These are phyloP conservation scores for Parafenestella ontariensis DNA, from an alignment of 2,329 filamentous ascomycete species.

Conservation along the genomic window DNA sequence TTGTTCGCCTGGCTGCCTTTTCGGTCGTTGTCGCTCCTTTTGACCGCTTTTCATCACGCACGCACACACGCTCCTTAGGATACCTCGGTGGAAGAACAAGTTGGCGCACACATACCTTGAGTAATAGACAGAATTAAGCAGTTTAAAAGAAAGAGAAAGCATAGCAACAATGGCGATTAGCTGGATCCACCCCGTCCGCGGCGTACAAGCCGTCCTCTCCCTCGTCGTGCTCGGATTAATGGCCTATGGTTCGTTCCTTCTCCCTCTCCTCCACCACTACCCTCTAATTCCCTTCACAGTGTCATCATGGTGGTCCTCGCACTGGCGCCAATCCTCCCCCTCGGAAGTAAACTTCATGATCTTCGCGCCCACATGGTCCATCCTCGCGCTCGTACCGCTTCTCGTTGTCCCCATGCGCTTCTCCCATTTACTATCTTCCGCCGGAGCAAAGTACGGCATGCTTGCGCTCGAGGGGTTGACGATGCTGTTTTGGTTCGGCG, in stretches of 20 bases:
- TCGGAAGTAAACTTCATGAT: conserved; percentile 76
- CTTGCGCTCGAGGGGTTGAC: conserved; percentile 74
- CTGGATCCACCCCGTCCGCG: conserved; percentile 69
- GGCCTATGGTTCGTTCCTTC: conserved; percentile 67
- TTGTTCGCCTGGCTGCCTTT: too few species aligned
- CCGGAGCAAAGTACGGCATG: conserved; percentile 66
- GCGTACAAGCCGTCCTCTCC: conserved; percentile 70
- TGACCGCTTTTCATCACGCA: neutral
- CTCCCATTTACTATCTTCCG: conserved; percentile 35
- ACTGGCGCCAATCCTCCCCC: conserved; percentile 62
- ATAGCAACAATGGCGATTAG: conserved; percentile 57
- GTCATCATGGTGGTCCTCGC: conserved; percentile 59
- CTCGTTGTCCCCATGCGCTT: conserved; percentile 70
- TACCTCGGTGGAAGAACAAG: neutral
- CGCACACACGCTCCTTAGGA: neutral
- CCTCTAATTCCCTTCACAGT: conserved; percentile 53
- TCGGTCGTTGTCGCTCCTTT: neutral
- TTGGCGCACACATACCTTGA: neutral
- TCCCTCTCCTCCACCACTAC: neutral
- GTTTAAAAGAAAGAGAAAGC: neutral
- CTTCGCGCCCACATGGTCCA: conserved; percentile 78
- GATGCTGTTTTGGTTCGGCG: conserved; percentile 89
- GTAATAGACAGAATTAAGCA: neutral
- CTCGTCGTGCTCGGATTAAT: conserved; percentile 78
- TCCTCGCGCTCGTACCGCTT: conserved; percentile 72